Percentiles rank a stretch among this genome's conserved stretches.
phyloP scores from a whole-genome alignment of 2,329 filamentous ascomycete species.

The Trichoderma endophyticum region DNA sequence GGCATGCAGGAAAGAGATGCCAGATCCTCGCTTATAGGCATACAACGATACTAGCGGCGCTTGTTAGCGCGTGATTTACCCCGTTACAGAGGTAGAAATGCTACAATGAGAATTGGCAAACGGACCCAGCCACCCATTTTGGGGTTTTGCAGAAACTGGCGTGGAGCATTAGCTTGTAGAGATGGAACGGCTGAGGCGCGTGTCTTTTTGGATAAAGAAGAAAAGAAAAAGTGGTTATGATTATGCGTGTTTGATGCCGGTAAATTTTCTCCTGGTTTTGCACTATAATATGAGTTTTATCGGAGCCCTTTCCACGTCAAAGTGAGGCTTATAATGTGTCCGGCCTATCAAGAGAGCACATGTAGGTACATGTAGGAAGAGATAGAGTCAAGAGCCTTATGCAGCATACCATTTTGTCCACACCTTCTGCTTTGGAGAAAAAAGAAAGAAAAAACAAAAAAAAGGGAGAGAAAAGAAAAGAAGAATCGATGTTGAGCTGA shows the following conservation, averaged over 20 bases:
- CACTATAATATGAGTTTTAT: background rate
- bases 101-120: background rate
- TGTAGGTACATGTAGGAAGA: background rate
- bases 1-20: background rate
- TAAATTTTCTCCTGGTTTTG: background rate
- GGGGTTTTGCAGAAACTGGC: background rate
- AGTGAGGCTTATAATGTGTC: background rate
- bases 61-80: background rate
- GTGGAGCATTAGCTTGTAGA: background rate
- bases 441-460: too few relatives aligned
- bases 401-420: background rate
- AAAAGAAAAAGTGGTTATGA: background rate
- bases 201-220: background rate
- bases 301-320: background rate
- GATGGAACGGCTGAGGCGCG: background rate
- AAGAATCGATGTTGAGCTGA: background rate
- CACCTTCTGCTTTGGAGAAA: background rate
- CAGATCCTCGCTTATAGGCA: background rate
- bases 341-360: background rate
- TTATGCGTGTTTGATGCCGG: background rate
- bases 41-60: background rate
- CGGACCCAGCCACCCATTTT: conserved; percentile 19
- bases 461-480: background rate
- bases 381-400: background rate
- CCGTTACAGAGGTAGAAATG: background rate